Evolutionary conservation across 2,329 filamentous ascomycete genomes (phyloP).

Genomic region (Thielaviopsis musarum): DNA sequence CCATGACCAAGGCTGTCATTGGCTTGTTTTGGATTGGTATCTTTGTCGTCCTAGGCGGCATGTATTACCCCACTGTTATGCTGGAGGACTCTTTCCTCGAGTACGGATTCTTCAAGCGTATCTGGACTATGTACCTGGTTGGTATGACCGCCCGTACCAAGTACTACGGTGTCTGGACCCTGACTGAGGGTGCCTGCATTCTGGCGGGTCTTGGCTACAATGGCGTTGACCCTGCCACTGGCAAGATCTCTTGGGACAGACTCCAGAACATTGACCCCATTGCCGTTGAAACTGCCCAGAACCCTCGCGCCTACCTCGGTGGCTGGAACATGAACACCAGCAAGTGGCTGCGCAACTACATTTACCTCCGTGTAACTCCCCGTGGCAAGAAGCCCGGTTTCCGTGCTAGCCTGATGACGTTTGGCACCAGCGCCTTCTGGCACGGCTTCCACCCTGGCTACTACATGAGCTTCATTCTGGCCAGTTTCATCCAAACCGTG

Average conservation of each 20-base stretch:
- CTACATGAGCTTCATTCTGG: constrained; percentile 78
- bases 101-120: constrained; percentile 51
- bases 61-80: constrained; percentile 48
- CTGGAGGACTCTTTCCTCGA: constrained; percentile 49
- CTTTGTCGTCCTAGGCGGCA: constrained; percentile 55
- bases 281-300: constrained; percentile 79
- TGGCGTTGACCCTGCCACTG: constrained; percentile 69
- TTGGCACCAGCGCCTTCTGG: constrained; percentile 89
- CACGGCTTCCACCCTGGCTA: constrained; percentile 97
- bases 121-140: constrained; percentile 72
- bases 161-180: constrained; percentile 90
- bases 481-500: constrained; percentile 77
- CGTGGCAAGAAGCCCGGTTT: constrained; percentile 94
- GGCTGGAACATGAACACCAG: constrained; percentile 99
- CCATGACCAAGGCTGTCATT: constrained; percentile 53
- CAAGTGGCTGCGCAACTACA: constrained; percentile 86
- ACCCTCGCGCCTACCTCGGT: constrained; percentile 77
- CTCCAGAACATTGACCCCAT: constrained; percentile 78
- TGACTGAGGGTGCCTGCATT: constrained; percentile 90
- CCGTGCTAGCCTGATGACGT: constrained; percentile 82
- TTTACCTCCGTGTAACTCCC: constrained; percentile 89
- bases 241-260: constrained; percentile 73
- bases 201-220: constrained; percentile 88
- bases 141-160: constrained; percentile 71
- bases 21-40: constrained; percentile 66